phyloP scores from a whole-genome alignment of 768 basidiomycete species.

The Mycena vulgaris region DNA sequence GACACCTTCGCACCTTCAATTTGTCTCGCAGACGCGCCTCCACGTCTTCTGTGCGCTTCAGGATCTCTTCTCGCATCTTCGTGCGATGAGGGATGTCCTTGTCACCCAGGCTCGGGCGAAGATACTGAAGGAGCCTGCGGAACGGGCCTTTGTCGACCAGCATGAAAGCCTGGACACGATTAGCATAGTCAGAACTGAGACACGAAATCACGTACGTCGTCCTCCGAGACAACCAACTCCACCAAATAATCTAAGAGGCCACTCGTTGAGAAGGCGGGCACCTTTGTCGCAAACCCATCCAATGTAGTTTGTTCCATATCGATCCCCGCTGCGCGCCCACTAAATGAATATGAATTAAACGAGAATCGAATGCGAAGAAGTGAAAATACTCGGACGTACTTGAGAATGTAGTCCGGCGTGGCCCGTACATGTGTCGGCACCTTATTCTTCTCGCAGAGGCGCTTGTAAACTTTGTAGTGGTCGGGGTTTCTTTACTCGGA shows the following conservation, averaged over 20 bases:
- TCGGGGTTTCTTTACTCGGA: background rate
- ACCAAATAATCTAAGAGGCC: slow-evolving; percentile 42
- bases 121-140: slow-evolving; percentile 38
- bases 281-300: slow-evolving; percentile 33
- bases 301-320: slow-evolving; percentile 27
- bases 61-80: slow-evolving; percentile 40
- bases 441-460: slow-evolving; percentile 28
- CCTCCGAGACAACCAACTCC: slow-evolving; percentile 36
- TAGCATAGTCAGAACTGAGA: background rate
- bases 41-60: slow-evolving; percentile 25
- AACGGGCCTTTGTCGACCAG: slow-evolving; percentile 41
- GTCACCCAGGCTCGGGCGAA: slow-evolving; percentile 31
- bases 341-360: background rate
- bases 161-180: slow-evolving; percentile 38
- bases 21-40: background rate
- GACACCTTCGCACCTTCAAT: slow-evolving; percentile 22
- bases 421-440: slow-evolving; percentile 21
- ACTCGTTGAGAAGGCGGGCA: slow-evolving; percentile 33
- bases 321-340: background rate
- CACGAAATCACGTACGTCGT: background rate
- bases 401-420: slow-evolving; percentile 6
- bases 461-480: slow-evolving; percentile 33
- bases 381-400: background rate
- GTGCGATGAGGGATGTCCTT: slow-evolving; percentile 43
- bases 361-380: background rate